Evolutionary conservation across 2,329 filamentous ascomycete species (phyloP).

Genomic region (Neobulgaria alba): DNA sequence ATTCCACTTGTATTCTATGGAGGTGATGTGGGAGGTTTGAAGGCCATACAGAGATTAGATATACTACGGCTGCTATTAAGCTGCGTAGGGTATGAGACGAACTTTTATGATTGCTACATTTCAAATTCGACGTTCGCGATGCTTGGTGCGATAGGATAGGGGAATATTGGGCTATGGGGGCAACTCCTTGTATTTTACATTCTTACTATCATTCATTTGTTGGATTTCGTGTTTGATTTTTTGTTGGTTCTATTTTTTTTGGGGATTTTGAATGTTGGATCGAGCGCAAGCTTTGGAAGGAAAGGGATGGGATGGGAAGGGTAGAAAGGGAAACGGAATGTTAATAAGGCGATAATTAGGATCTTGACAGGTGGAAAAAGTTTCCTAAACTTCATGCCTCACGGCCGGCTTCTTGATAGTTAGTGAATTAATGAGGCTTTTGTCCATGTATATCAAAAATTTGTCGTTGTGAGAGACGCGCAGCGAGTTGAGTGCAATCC

Average conservation of each 20-base stretch:
- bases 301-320: slow-evolving; percentile 1
- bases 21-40: slow-evolving; percentile 3
- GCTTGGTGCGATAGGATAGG: neutral
- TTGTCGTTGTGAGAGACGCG: no score
- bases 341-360: slow-evolving; percentile 11
- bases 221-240: slow-evolving; percentile 10
- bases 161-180: neutral
- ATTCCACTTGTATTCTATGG: slow-evolving; percentile 12
- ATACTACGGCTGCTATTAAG: no score
- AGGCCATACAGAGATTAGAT: no score
- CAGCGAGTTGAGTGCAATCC: no score
- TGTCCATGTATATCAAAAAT: no score
- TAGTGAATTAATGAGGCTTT: slow-evolving; percentile 1
- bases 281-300: neutral
- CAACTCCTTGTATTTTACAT: slow-evolving; percentile 21
- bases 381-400: slow-evolving; percentile 24
- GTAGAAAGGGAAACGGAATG: slow-evolving; percentile 1
- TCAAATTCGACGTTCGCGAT: no score
- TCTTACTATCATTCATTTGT: slow-evolving; percentile 22
- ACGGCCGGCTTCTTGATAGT: slow-evolving; percentile 22
- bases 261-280: slow-evolving; percentile 3
- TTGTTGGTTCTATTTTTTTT: slow-evolving; percentile 2
- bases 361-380: slow-evolving; percentile 12
- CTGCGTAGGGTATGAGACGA: neutral
- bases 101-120: no score